phyloP scores from a whole-genome alignment of 306 rosid species.

The Rubus parviflorus region DNA sequence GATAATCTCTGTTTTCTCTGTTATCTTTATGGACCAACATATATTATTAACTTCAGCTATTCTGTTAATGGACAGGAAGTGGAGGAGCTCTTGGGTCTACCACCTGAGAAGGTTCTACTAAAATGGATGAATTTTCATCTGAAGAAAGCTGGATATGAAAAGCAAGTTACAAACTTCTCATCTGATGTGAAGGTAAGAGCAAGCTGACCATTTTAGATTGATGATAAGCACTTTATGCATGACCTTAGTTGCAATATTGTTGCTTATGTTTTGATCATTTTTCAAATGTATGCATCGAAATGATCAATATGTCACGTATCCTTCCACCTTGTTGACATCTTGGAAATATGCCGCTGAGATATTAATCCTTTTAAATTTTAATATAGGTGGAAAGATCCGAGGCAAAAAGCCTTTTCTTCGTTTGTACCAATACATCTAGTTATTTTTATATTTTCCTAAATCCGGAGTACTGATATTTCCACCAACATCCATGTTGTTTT shows the following conservation, averaged over 20 bases:
- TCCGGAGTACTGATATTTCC: background rate
- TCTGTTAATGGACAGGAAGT: slow-evolving; percentile 66
- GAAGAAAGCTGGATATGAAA: slow-evolving; percentile 90
- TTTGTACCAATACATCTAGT: background rate
- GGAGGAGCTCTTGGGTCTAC: slow-evolving; percentile 91
- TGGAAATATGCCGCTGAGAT: background rate
- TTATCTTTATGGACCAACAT: background rate
- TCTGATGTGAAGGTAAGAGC: slow-evolving; percentile 85
- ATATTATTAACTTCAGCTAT: slow-evolving; percentile 12
- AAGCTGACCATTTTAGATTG: slow-evolving; percentile 4
- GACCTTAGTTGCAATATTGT: background rate
- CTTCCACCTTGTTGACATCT: background rate
- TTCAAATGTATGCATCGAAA: background rate
- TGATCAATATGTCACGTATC: background rate
- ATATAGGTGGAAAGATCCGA: background rate
- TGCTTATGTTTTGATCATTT: background rate
- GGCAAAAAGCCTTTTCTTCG: background rate
- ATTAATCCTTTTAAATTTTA: background rate
- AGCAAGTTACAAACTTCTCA: slow-evolving; percentile 94
- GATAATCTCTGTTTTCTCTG: slow-evolving; percentile 17
- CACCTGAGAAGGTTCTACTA: slow-evolving; percentile 90
- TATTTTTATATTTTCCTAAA: background rate
- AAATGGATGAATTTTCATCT: slow-evolving; percentile 99
- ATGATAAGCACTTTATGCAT: slow-evolving; percentile 20
- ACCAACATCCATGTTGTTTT: background rate